Evolutionary conservation across 805 yeast species (phyloP).

Genomic region (Isabelozyma pseudorhagii): DNA sequence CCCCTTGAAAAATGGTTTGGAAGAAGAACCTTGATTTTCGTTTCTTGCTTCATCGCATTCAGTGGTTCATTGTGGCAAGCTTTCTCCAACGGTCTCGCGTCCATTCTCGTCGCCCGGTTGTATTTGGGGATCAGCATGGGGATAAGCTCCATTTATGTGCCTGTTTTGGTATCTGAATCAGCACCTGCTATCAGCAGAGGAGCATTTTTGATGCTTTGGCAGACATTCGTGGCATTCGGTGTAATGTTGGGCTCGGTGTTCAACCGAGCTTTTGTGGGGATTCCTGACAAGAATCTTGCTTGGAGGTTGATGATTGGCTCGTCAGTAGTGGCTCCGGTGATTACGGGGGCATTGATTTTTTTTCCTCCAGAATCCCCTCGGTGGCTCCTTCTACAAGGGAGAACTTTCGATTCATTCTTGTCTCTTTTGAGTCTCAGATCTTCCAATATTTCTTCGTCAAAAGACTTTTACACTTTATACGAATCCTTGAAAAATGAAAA

Average conservation of each 20-base stretch:
- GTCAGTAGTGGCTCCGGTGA: conserved; percentile 6
- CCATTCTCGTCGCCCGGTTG: conserved; percentile 9
- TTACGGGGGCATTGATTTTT: conserved; percentile 9
- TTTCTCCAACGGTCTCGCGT: conserved; percentile 4
- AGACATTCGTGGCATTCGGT: conserved; percentile 12
- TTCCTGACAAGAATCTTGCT: not conserved
- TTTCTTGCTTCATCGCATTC: conserved; percentile 7
- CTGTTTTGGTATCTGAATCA: conserved; percentile 10
- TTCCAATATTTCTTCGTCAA: conserved; percentile 6
- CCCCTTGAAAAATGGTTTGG: conserved; percentile 7
- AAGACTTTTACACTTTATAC: conserved; percentile 8
- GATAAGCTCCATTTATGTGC: conserved; percentile 10
- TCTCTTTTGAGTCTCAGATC: conserved; percentile 6
- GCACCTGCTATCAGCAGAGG: conserved; percentile 12
- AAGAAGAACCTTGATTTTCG: conserved; percentile 7
- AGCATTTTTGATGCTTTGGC: conserved; percentile 12
- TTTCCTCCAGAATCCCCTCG: conserved; percentile 23
- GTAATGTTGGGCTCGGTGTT: conserved; percentile 12
- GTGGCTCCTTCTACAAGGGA: conserved; percentile 15
- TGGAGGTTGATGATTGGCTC: conserved; percentile 16
- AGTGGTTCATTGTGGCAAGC: conserved; percentile 12
- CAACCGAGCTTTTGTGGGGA: conserved; percentile 7
- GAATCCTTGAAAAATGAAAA: conserved; percentile 4
- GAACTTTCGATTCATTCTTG: conserved; percentile 12
- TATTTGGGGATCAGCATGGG: conserved; percentile 13